Base-by-base conservation (phyloP, 2,329 filamentous ascomycete genomes). In the Chaetomium globosum region DNA sequence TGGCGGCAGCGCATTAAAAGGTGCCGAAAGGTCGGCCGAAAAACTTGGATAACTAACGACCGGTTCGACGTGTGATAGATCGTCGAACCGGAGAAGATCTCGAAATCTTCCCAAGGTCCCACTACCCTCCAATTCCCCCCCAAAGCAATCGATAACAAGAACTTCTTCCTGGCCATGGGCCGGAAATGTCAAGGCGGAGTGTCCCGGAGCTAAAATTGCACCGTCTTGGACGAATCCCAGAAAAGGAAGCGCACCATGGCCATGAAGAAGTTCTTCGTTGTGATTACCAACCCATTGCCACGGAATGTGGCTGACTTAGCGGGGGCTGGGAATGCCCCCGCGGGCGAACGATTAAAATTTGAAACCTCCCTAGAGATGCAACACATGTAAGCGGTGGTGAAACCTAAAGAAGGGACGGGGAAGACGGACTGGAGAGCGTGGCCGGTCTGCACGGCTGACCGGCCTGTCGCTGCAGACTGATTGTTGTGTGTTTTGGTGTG, bases 241-340 rank as follows among this genome's bases (percentile, higher is more conserved):
- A 43, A 28, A 26, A 46, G 8, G n/a, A n/a, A 55, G 13, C 53
- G 7, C 55, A 59, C 21, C 55, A 59, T 21, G 28, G 19, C 43
- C 39, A 59, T 4, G 43, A 33, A 33, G 57, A 51, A 12, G 19
- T 9, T 51, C 26, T 49, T 49, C 28, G 28, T 28, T 43, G 5
- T 49, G 28, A 59, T 59, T 19, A 46, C 54, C 13, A 10, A 49
- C 21, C 26, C 57, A 59, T 59, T 21, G 6, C 57, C 57, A 49
- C 39, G 43, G 57, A 59, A 51, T 59, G n/a, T 48, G 46, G 43
- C 8, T 31, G 43, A 13, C 19, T 59, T 13, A 16, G 57, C 39
- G 43, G 57, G 57, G 28, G 39, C 43, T 13, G n/a, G 26, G 9
- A 59, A 19, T 9, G 57, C 57, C 57, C 56, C 57, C 57, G 57